phyloP scores from a whole-genome alignment of 2,329 filamentous ascomycete species.

The Talaromyces sp. region DNA sequence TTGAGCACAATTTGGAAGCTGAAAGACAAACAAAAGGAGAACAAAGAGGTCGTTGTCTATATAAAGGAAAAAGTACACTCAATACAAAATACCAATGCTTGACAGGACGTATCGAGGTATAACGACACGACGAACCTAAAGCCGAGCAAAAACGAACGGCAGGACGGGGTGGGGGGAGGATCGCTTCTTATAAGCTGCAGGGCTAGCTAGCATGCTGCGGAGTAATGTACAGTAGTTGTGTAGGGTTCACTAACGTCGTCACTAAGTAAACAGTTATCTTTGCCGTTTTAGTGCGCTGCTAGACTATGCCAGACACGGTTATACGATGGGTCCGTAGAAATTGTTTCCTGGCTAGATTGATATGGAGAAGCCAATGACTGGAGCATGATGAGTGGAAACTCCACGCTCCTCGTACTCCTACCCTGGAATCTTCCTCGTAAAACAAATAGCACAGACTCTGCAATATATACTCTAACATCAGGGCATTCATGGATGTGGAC shows the following conservation, averaged over 20 bases:
- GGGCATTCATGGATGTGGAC: neutral
- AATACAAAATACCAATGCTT: neutral
- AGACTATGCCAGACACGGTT: neutral
- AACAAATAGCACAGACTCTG: too few relatives aligned
- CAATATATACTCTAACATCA: neutral
- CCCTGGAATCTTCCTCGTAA: too few relatives aligned
- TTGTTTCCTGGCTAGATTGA: neutral
- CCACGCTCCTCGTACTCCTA: neutral
- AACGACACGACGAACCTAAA: neutral
- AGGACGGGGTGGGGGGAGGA: neutral
- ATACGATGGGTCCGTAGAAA: neutral
- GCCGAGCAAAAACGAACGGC: neutral
- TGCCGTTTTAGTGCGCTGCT: neutral
- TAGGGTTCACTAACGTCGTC: neutral
- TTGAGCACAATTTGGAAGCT: neutral
- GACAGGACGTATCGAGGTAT: neutral
- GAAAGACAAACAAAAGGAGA: neutral
- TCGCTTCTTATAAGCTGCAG: slow-evolving; percentile 5
- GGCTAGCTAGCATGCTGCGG: neutral
- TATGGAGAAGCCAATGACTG: neutral
- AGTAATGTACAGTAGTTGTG: neutral
- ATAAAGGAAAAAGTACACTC: neutral
- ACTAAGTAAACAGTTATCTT: neutral
- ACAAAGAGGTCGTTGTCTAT: neutral
- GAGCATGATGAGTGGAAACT: neutral